Percentiles rank a stretch among this genome's conserved stretches.
Evolutionary conservation across 805 yeast genomes (phyloP).

Genomic region (Cephaloascus albidus): DNA sequence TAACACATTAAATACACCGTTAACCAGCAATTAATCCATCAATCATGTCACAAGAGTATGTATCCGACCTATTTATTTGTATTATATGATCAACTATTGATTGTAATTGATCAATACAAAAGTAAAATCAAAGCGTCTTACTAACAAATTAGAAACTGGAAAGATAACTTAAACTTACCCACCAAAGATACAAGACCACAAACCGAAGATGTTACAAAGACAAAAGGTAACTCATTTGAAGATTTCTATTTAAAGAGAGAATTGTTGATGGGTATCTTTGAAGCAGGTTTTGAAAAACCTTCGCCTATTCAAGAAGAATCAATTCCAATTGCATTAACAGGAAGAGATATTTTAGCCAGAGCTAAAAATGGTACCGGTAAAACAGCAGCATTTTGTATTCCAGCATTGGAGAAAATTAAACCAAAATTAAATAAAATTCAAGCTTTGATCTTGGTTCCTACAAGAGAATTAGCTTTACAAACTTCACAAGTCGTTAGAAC

Average conservation of each 20-base stretch:
- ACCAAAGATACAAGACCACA: slow-evolving; percentile 88
- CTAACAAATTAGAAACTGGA: slow-evolving; percentile 39
- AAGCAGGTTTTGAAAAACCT: slow-evolving; percentile 97
- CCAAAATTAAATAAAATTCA: slow-evolving; percentile 81
- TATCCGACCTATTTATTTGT: no score
- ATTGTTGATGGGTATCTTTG: slow-evolving; percentile 94
- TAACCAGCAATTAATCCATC: no score
- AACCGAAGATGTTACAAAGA: slow-evolving; percentile 89
- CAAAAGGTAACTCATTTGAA: slow-evolving; percentile 87
- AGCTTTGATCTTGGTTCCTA: slow-evolving; percentile 89
- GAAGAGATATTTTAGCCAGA: slow-evolving; percentile 93
- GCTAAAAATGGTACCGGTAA: slow-evolving; percentile 99
- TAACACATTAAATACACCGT: no score
- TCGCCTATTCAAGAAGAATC: slow-evolving; percentile 97
- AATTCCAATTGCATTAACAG: slow-evolving; percentile 90
- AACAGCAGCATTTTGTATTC: slow-evolving; percentile 95
- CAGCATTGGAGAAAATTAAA: slow-evolving; percentile 81
- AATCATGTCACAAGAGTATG: not conserved
- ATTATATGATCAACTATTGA: no score
- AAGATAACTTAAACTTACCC: slow-evolving; percentile 64
- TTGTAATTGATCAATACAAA: no score
- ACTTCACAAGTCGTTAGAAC: slow-evolving; percentile 97
- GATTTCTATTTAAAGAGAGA: slow-evolving; percentile 89
- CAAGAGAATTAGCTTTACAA: slow-evolving; percentile 95
- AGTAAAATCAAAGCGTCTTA: not conserved